phyloP scores from a whole-genome alignment of 2,329 filamentous ascomycete genomes.

The Cladophialophora bantiana region DNA sequence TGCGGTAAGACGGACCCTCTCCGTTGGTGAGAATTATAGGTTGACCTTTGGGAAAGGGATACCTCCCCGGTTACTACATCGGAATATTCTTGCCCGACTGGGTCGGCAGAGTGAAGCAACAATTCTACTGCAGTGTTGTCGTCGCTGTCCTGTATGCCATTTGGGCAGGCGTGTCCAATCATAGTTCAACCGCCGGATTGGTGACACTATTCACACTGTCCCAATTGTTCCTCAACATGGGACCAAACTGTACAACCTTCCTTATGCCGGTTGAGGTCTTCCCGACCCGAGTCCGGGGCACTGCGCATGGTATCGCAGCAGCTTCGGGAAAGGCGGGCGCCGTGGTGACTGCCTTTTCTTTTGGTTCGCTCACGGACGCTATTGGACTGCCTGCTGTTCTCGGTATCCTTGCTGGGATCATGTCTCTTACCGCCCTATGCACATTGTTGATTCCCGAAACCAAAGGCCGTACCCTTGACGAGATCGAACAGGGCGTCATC shows the following conservation, averaged over 20 bases:
- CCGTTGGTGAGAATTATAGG: background rate
- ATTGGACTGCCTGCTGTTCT: slow-evolving; percentile 39
- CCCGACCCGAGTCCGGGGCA: slow-evolving; percentile 68
- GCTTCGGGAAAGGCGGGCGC: slow-evolving; percentile 67
- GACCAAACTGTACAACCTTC: slow-evolving; percentile 68
- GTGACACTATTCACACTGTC: slow-evolving; percentile 45
- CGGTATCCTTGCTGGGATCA: slow-evolving; percentile 40
- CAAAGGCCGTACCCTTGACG: slow-evolving; percentile 42
- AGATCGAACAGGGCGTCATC: slow-evolving; percentile 35
- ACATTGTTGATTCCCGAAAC: slow-evolving; percentile 43
- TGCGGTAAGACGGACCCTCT: slow-evolving; percentile 33
- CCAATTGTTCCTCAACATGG: slow-evolving; percentile 43
- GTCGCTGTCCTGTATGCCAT: slow-evolving; percentile 44
- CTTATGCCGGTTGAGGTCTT: slow-evolving; percentile 71
- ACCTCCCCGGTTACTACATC: slow-evolving; percentile 40
- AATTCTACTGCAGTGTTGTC: slow-evolving; percentile 37
- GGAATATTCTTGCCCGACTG: slow-evolving; percentile 42
- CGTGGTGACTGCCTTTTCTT: slow-evolving; percentile 46
- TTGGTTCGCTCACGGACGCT: slow-evolving; percentile 40
- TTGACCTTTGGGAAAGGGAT: slow-evolving; percentile 30
- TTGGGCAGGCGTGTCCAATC: slow-evolving; percentile 43
- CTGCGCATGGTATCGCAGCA: slow-evolving; percentile 68
- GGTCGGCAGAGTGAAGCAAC: slow-evolving; percentile 39
- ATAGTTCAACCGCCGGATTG: slow-evolving; percentile 41
- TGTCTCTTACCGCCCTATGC: slow-evolving; percentile 38